A percentile compares a stretch with the other conserved stretches of the same genome.
Evolutionary conservation across 2,329 filamentous ascomycete genomes (phyloP).

Genomic region (Polytolypa hystricis): DNA sequence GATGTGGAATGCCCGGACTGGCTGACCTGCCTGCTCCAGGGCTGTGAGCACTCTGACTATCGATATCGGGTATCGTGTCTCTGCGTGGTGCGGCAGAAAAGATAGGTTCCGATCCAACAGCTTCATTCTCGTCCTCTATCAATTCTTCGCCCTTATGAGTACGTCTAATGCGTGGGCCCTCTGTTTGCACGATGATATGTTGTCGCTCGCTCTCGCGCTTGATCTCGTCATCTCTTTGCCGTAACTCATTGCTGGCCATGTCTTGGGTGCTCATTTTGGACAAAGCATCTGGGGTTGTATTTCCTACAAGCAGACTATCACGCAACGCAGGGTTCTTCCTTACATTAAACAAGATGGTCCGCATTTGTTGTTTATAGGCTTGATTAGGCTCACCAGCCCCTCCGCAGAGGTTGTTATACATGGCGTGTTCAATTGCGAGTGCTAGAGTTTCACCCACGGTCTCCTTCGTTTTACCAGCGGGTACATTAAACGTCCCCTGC

Average conservation of each 20-base stretch:
- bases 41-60: constrained; percentile 14
- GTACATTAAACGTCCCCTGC: constrained; percentile 50
- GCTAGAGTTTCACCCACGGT: constrained; percentile 59
- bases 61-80: constrained; percentile 21
- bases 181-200: constrained; percentile 67
- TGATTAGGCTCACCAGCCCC: constrained; percentile 42
- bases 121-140: constrained; percentile 59
- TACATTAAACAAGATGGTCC: constrained; percentile 71
- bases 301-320: constrained; percentile 60
- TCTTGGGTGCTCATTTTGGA: constrained; percentile 84
- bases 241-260: constrained; percentile 82
- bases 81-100: constrained; percentile 38
- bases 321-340: constrained; percentile 77
- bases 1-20: constrained; percentile 18
- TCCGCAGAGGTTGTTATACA: constrained; percentile 43
- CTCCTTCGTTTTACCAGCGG: constrained; percentile 52
- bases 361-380: constrained; percentile 53
- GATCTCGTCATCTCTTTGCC: constrained; percentile 49
- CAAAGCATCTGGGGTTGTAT: constrained; percentile 61
- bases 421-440: constrained; percentile 65
- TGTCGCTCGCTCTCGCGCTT: constrained; percentile 47
- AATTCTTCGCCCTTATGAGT: constrained; percentile 95
- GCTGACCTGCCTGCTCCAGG: constrained; percentile 17
- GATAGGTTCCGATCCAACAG: constrained; percentile 35
- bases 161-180: constrained; percentile 66